phyloP scores from a whole-genome alignment of 2,329 filamentous ascomycete species.

The Botrytis byssoidea region DNA sequence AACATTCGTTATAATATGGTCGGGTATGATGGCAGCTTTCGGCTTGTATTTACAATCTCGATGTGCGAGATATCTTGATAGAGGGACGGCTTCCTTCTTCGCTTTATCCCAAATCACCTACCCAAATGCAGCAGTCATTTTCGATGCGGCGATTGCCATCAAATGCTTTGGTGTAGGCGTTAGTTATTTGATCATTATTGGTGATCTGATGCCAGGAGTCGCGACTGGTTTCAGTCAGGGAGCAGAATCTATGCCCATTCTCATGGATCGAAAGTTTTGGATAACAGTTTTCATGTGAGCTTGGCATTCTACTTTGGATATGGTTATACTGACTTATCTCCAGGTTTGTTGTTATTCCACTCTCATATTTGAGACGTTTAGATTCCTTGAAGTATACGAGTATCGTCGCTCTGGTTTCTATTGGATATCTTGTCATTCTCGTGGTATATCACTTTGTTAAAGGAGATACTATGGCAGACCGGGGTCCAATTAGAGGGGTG shows the following conservation, averaged over 20 bases:
- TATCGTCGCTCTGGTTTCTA: conserved; percentile 84
- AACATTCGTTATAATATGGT: conserved; percentile 83
- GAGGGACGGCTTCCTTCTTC: conserved; percentile 88
- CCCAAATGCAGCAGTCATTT: conserved; percentile 90
- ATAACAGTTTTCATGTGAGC: conserved; percentile 90
- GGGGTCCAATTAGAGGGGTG: conserved; percentile 73
- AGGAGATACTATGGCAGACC: conserved; percentile 71
- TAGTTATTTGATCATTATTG: conserved; percentile 98
- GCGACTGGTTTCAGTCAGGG: conserved; percentile 72
- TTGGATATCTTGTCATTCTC: conserved; percentile 88
- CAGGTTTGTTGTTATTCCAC: conserved; percentile 85
- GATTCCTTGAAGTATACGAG: conserved; percentile 98
- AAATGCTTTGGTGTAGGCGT: conserved; percentile 98
- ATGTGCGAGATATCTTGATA: conserved; percentile 89
- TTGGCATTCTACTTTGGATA: not conserved
- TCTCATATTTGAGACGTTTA: conserved; percentile 85
- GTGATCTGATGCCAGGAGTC: conserved; percentile 96
- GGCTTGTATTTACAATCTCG: conserved; percentile 92
- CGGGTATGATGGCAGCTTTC: conserved; percentile 82
- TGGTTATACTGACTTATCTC: conserved; percentile 22
- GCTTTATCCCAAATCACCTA: conserved; percentile 97
- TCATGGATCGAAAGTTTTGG: conserved; percentile 94
- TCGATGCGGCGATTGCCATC: conserved; percentile 92
- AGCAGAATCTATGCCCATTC: conserved; percentile 64
- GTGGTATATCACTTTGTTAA: conserved; percentile 88